Evolutionary conservation across 441 rosid species (phyloP).

Genomic region (Populus hybrid): DNA sequence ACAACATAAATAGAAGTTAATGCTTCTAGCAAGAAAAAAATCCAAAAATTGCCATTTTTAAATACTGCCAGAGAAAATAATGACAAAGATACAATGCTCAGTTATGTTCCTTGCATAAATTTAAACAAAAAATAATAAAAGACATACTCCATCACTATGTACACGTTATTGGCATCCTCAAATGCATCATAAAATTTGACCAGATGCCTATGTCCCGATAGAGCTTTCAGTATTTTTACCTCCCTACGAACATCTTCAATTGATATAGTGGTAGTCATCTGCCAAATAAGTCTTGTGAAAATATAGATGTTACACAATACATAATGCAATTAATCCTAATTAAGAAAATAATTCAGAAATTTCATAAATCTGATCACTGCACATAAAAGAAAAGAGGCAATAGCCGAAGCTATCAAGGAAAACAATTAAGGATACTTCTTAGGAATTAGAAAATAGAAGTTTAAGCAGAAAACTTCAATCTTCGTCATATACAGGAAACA

Average conservation of each 20-base stretch:
- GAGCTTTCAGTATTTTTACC: conserved; percentile 76
- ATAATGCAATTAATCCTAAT: conserved; percentile 6
- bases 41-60: background rate
- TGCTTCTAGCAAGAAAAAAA: background rate
- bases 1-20: background rate
- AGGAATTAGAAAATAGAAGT: background rate
- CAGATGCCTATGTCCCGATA: conserved; percentile 81
- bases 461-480: background rate
- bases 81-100: background rate
- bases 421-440: background rate
- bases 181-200: conserved; percentile 83
- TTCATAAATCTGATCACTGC: background rate
- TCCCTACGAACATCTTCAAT: conserved; percentile 97
- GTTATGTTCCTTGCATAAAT: background rate
- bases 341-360: background rate
- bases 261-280: conserved; percentile 95
- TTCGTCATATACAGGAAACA: background rate
- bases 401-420: background rate
- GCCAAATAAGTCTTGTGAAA: conserved; percentile 28
- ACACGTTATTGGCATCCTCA: conserved; percentile 89
- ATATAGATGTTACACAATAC: conserved; percentile 8
- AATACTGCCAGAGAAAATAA: background rate
- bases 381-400: background rate
- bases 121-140: conserved; percentile 27
- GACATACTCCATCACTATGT: conserved; percentile 98